A percentile compares a stretch with the other conserved stretches of the same genome.
These are phyloP conservation scores for Waitea zeae DNA, from an alignment of 1,284 basidiomycete species.

Conservation along the genomic window DNA sequence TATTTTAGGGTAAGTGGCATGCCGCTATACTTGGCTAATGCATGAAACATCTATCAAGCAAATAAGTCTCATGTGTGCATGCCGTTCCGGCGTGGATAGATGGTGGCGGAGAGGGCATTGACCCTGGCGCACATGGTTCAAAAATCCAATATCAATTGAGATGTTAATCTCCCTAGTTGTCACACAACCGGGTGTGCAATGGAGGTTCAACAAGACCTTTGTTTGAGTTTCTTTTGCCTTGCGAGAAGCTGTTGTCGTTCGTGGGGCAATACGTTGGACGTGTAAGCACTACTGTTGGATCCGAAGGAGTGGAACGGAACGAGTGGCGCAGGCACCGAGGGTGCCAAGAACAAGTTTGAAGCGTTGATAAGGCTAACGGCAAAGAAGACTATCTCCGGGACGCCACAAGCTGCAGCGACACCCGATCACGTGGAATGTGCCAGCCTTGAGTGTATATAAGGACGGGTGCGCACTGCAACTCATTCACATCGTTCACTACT, in stretches of 20 bases:
- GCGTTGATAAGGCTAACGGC: no score
- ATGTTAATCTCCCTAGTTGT: constrained; percentile 69
- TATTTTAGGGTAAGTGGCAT: constrained; percentile 85
- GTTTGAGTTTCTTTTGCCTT: constrained; percentile 93
- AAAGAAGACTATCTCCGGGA: no score
- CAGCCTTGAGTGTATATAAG: no score
- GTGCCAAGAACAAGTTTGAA: no score
- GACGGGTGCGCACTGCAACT: no score
- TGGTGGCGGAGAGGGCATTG: constrained; percentile 1
- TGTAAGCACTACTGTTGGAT: no score
- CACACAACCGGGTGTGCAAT: constrained; percentile 51
- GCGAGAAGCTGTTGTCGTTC: constrained; percentile 63
- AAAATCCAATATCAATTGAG: constrained; percentile 92
- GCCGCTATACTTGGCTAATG: constrained; percentile 86
- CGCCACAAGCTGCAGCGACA: no score
- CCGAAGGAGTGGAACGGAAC: no score
- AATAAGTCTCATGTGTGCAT: constrained; percentile 1
- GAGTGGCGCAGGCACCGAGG: no score
- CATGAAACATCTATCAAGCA: constrained; percentile 75
- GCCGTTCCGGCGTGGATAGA: not conserved
- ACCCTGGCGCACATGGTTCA: constrained; percentile 84
- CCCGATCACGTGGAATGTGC: no score
- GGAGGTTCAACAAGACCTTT: constrained; percentile 68
- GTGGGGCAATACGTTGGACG: constrained; percentile 23
- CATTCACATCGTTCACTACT: no score